Conservation (phyloP, 2,329 filamentous ascomycete species). For the Monosporascus sp. region DNA sequence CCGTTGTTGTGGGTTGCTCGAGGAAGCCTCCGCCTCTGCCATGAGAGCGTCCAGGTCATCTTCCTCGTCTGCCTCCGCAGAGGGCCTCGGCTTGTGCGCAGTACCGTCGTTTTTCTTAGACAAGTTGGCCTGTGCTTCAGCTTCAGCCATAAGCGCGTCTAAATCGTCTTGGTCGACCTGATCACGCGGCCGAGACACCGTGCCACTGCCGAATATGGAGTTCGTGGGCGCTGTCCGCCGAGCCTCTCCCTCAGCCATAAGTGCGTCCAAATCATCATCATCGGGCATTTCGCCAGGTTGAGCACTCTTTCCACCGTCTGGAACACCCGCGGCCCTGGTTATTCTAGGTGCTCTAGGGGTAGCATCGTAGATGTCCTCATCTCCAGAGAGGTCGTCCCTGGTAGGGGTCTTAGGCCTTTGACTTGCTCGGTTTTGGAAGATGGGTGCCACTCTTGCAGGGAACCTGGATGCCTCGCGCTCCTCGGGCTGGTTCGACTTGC, state of each 20-base stretch:
- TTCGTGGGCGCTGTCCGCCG: constrained; percentile 13
- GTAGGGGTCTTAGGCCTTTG: constrained; percentile 28
- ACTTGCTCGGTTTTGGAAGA: constrained; percentile 29
- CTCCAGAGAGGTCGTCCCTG: constrained; percentile 31
- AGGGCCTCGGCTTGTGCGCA: background rate
- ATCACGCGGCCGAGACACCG: constrained; percentile 5
- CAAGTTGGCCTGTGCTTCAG: constrained; percentile 13
- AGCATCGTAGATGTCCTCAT: constrained; percentile 51
- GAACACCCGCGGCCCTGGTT: constrained; percentile 13
- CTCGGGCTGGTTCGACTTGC: constrained; percentile 18
- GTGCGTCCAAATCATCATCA: constrained; percentile 44
- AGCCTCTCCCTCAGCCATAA: constrained; percentile 46
- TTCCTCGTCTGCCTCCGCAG: constrained; percentile 1
- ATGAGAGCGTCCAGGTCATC: constrained; percentile 7
- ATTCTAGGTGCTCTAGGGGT: constrained; percentile 36
- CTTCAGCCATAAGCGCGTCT: constrained; percentile 31
- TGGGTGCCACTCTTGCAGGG: constrained; percentile 30
- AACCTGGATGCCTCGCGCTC: constrained; percentile 25
- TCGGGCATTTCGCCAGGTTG: constrained; percentile 13
- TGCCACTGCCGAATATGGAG: constrained; percentile 13
- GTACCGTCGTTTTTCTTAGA: constrained; percentile 2
- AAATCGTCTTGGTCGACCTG: constrained; percentile 31
- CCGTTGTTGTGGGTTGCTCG: background rate
- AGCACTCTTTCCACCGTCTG: constrained; percentile 5
- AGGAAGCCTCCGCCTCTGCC: constrained; percentile 11